Evolutionary conservation across 768 basidiomycete genomes (phyloP).

Genomic region (Aureoboletus auriporus): DNA sequence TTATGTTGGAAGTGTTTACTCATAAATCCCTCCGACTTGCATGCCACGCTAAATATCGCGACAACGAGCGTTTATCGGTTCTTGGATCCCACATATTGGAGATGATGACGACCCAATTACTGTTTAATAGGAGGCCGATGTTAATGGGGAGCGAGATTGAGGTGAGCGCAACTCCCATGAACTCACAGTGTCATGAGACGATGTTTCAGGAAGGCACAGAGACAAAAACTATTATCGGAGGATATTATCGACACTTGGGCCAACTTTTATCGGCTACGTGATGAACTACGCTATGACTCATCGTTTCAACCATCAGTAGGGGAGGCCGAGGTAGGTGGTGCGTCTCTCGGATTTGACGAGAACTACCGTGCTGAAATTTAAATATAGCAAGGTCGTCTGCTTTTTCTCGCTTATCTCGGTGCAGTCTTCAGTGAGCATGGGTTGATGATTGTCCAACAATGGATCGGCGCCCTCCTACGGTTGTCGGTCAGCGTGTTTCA

Average conservation of each 20-base stretch:
- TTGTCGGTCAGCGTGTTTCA: constrained; percentile 18
- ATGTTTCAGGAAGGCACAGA: constrained; percentile 24
- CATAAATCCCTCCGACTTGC: constrained; percentile 58
- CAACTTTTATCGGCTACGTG: constrained; percentile 33
- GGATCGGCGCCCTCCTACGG: constrained; percentile 47
- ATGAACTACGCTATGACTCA: constrained; percentile 31
- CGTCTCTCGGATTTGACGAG: constrained; percentile 9
- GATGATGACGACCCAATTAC: constrained; percentile 39
- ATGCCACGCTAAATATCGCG: constrained; percentile 40
- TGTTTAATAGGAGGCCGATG: constrained; percentile 52
- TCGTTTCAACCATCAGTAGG: constrained; percentile 22
- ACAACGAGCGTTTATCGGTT: constrained; percentile 54
- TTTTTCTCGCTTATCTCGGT: constrained; percentile 68
- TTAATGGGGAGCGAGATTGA: constrained; percentile 45
- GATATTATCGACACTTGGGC: constrained; percentile 36
- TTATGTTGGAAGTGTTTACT: constrained; percentile 65
- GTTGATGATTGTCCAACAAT: constrained; percentile 45
- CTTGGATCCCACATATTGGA: constrained; percentile 49
- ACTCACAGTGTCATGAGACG: constrained; percentile 18
- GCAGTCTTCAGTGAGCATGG: constrained; percentile 58
- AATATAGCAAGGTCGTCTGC: constrained; percentile 47
- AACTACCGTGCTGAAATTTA: constrained; percentile 14
- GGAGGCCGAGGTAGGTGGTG: constrained; percentile 37
- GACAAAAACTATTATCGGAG: constrained; percentile 26
- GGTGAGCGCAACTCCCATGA: constrained; percentile 37